Base-by-base conservation (phyloP, 2,329 filamentous ascomycete species). In the Pseudomassariella vexata region DNA sequence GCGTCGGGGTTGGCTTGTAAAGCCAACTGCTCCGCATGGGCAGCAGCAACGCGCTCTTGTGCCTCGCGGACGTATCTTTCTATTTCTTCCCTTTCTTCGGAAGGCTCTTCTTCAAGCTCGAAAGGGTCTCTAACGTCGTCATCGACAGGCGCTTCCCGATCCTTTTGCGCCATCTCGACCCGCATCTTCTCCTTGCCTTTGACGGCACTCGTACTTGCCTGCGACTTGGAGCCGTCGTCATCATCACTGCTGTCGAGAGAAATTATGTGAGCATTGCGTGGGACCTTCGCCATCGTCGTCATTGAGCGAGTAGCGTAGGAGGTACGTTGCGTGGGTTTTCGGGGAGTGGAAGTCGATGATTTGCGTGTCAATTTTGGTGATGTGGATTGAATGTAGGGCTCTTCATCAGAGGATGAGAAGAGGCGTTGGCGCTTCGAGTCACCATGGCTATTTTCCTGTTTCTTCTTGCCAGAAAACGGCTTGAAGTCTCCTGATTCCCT, bases 61-160 rank as follows among this genome's bases (percentile, higher is more conserved):
- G 68, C 70, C 25, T 53, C 57, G 39, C 55, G 54, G 18, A 72
- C 53, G 40, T 70, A 74, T 30, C 62, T 59, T 22, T 54, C 59
- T 12, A 68, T 65, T 7, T 66, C 62, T 26, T 69, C 61, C 12
- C 66, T 56, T 5, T 52, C 57, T 18, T 48, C 24, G 47, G 1
- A 45, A 7, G 20, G 42, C 24, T 30, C 41, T 19, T 37, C 38
- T 12, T 43, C 39, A 22, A 38, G 18, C 14, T 39, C 29, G 5
- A 40, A 29, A 21, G 38, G 30, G 29, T 36, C 35, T 11, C 19
- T 16, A 8, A 8, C 15, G 30, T 31, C 17, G 28, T 27, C 23
- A 15, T 12, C 8, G 14, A 12, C 14, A 12, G 30, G 10, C 3
- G 15, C 12, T 9, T 26, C 20, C 2, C 11, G 9, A 14, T 17